These are phyloP conservation scores for Hypoxylon lenormandii DNA, from an alignment of 495 filamentous ascomycete species.

Conservation along the genomic window DNA sequence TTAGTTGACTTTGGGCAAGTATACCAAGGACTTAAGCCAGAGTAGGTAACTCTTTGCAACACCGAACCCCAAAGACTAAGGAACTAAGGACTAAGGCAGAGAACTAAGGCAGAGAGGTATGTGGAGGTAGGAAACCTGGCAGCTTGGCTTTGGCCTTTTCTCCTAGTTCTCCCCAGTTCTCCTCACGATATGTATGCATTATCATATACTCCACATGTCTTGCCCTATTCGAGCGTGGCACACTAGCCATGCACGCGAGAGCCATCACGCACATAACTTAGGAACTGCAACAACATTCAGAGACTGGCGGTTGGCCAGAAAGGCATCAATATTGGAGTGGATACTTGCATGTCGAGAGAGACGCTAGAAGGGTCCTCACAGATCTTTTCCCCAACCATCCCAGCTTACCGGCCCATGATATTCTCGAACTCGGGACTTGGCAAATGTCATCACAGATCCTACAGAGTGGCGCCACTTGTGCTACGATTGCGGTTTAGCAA, in stretches of 20 bases:
- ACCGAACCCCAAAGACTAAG: not conserved
- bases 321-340: conserved; percentile 22
- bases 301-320: conserved; percentile 23
- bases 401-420: conserved; percentile 6
- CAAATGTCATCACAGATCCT: conserved; percentile 29
- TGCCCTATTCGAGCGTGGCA: conserved; percentile 30
- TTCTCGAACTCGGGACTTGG: conserved; percentile 27
- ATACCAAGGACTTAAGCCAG: not conserved
- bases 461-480: conserved; percentile 28
- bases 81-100: not conserved
- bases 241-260: conserved; percentile 35
- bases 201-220: conserved; percentile 34
- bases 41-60: not conserved
- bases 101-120: conserved; percentile 5
- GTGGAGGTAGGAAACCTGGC: conserved; percentile 6
- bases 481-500: conserved; percentile 36
- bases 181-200: conserved; percentile 26
- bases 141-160: conserved; percentile 3
- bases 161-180: too few species aligned
- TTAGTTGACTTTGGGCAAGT: not conserved
- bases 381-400: conserved; percentile 11
- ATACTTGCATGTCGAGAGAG: conserved; percentile 7
- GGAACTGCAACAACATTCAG: conserved; percentile 12
- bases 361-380: conserved; percentile 18
- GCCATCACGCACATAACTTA: conserved; percentile 33